Evolutionary conservation across 1,139 yeast species (phyloP), one percentile per base, ranked within the genome.

Genomic region (Lodderomyces beijingensis): DNA sequence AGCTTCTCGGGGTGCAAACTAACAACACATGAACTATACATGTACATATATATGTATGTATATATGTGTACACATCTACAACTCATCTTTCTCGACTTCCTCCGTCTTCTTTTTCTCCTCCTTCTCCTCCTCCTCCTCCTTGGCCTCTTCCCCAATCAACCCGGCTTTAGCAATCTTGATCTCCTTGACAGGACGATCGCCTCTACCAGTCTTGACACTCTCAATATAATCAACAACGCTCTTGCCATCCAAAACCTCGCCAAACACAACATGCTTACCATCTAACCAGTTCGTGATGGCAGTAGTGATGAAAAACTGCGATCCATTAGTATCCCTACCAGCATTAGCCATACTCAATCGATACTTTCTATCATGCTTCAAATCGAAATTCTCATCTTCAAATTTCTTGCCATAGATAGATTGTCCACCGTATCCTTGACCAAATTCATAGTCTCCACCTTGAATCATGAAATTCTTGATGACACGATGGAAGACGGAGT

Each of bases 221-320:
- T 77, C 84, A 46, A 75, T 70, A 49, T 65, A 58, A 38, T 69
- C 64, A 26, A 77, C 77, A 10, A 79, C 73, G 27, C 79, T 83
- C 50, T 72, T 62, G 15, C 91, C 91, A 32, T 79, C 84, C 8
- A 77, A 39, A 34, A 83, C 81, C 57, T 82, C 84, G 37, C 93
- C 93, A 49, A 83, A 83, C n/a, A 82, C 91, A 45, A 83, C 93
- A 56, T 83, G 88, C 16, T 59, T 61, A 25, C 81, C 82, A 55
- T 81, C 76, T 47, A 83, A 69, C 81, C 82, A 77, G 27, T 64
- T 58, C 23, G 85, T 76, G 12, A 70, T 59, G 5, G 69, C 78
- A 11, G 87, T 79, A 44, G 80, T 77, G 44, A 77, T 74, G 57
- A 77, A 77, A 50, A 77, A 77, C 52, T 77, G 84, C 15, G 79